A percentile compares a stretch with the other conserved stretches of the same genome.
Conservation (phyloP, 495 filamentous ascomycete genomes). For the Astrocystis sublimbata region DNA sequence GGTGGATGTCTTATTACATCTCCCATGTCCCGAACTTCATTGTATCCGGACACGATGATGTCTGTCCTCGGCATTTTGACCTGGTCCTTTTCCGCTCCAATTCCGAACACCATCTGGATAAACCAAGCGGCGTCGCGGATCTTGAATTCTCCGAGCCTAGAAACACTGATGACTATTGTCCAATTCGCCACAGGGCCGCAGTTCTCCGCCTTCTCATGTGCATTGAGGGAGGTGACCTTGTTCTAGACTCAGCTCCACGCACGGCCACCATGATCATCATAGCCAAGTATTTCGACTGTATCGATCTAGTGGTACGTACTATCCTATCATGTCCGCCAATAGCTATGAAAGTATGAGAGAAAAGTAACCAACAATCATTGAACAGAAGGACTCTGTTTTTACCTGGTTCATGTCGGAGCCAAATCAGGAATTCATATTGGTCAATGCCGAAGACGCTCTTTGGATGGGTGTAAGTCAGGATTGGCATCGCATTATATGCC, state of each 20-base stretch:
- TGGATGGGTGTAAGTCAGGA: constrained; percentile 32
- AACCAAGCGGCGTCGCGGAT: constrained; percentile 12
- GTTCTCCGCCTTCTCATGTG: constrained; percentile 59
- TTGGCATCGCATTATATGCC: too few species aligned
- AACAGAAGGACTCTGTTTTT: constrained; percentile 30
- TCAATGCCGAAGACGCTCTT: constrained; percentile 47
- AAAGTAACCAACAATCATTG: constrained; percentile 11
- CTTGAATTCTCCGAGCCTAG: constrained; percentile 24
- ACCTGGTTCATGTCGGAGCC: constrained; percentile 44
- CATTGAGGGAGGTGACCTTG: constrained; percentile 50
- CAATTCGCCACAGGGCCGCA: constrained; percentile 58
- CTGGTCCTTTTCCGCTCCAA: not conserved
- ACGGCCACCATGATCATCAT: constrained; percentile 63
- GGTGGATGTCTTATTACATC: constrained; percentile 44
- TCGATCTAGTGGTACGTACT: constrained; percentile 38
- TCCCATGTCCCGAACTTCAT: constrained; percentile 1
- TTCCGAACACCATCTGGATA: not conserved
- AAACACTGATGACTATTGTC: constrained; percentile 58
- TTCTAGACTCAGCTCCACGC: constrained; percentile 65
- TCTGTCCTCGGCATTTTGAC: constrained; percentile 23
- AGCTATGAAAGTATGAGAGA: not conserved
- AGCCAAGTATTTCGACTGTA: constrained; percentile 58
- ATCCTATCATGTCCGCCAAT: not conserved
- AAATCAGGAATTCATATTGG: constrained; percentile 47
- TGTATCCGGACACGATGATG: constrained; percentile 31